Base-by-base conservation (phyloP, 2,329 filamentous ascomycete genomes). In the Xylaria hypoxylon region DNA sequence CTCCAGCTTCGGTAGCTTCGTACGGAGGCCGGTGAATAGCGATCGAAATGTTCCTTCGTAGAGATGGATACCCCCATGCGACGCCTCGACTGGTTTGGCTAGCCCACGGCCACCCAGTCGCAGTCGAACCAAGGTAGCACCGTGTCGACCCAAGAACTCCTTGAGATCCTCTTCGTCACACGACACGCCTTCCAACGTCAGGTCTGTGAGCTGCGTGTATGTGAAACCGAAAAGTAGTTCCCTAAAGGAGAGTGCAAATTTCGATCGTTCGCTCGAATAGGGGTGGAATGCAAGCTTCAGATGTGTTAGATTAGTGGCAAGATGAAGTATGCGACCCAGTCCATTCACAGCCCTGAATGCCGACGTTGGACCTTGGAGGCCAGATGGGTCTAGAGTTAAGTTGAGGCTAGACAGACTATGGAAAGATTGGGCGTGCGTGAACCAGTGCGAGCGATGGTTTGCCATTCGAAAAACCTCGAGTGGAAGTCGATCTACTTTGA, bases 41-140 rank as follows among this genome's bases (percentile, higher is more conserved):
- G 78, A 79, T 58, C 77, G 76, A 68, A 83, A 84, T 0, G 78
- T 81, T 6, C 84, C 84, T 44, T 80, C 77, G 62, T 78, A 79
- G 11, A 86, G 75, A 60, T 81, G 79, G 35, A 85, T 74, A 13
- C 83, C 83, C 19, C 82, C 82, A 24, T 79, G 78, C 22, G 79
- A 78, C 2, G 77, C 71, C 69, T 81, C 80, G 65, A 78, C 76
- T 5, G 77, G 77, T 38, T 78, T 78, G 45, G 79, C 79, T 13
- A 81, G 71, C 5, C 82, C 83, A 19, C 78, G 76, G 3, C 82
- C 82, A 19, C 83, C 84, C 10, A 86, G 77, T 2, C 81, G 80
- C 7, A 85, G 72, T 1, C 79, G 77, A 50, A 75, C 71, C 31
- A 85, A 75, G 0, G 79, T 80, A 4, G 72, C 51, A 11, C 77